Evolutionary conservation across 495 filamentous ascomycete species (phyloP), one percentile per base, ranked within the genome.

Genomic region (Penicillium arizonense): DNA sequence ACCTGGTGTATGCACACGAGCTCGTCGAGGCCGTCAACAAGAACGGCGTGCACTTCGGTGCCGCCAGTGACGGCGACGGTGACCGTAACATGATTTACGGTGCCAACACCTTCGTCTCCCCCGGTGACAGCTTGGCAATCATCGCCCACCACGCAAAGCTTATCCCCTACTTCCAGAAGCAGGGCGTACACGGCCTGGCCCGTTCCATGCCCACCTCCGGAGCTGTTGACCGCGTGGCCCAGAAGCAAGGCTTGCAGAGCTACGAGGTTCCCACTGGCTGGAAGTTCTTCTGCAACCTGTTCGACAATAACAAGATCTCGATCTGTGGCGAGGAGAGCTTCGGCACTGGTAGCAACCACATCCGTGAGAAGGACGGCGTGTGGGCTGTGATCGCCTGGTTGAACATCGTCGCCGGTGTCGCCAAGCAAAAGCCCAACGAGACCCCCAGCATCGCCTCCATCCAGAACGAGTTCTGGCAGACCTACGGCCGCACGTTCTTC

Each of bases 31-130:
- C 84, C 39, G 94, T 98, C 16, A 88, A 98, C 73, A 89, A 90
- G 75, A 84, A 91, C 59, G 80, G 82, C 32, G 90, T 98, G 58
- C 95, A 94, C 61, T 97, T 98, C 67, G 94, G 94, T 60, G 94
- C 94, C 37, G 94, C 94, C 34, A 92, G 87, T 61, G 94, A 98
- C 59, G 94, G 94, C 57, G 94, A 98, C 62, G 94, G 94, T 60
- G 94, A 98, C 76, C 89, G 94, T 51, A 98, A 98, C 82, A 98
- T 98, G 94, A 97, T 98, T 65, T 98, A 98, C 70, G 94, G 94
- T 52, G 93, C 92, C 58, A 90, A 94, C 64, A 86, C 84, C 36
- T 98, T 98, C 64, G 94, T 98, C 49, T 97, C 95, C 6, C 94
- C 94, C 11, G 94, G 94, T 56, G 94, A 98, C 80, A 92, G 87